Evolutionary conservation across 176 grass and related monocot species (phyloP).

Genomic region (Oryza brachyantha): DNA sequence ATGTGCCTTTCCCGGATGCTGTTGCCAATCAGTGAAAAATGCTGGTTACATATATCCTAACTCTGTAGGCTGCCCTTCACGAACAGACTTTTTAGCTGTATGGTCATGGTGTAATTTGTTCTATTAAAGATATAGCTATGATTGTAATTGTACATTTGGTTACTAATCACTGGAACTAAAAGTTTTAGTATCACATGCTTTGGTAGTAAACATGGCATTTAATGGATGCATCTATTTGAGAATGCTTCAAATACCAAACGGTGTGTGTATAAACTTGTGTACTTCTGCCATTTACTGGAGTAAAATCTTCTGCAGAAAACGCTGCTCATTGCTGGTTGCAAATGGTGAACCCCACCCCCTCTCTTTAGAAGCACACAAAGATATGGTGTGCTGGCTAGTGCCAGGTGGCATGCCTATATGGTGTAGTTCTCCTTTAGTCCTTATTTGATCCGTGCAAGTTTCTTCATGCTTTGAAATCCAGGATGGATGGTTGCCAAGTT

Average conservation of each 20-base stretch:
- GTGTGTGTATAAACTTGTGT: background rate
- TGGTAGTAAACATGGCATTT: slow-evolving; percentile 10
- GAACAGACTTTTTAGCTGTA: background rate
- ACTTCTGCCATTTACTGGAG: background rate
- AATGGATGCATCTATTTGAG: slow-evolving; percentile 19
- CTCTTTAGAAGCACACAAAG: slow-evolving; percentile 33
- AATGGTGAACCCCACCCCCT: background rate
- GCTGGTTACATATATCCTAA: slow-evolving; percentile 9
- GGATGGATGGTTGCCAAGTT: slow-evolving; percentile 39
- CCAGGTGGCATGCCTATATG: slow-evolving; percentile 16
- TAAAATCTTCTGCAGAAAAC: background rate
- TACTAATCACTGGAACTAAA: slow-evolving; percentile 1
- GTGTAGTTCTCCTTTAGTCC: slow-evolving; percentile 17
- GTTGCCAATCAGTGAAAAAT: slow-evolving; percentile 5
- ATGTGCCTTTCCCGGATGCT: background rate
- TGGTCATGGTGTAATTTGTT: background rate
- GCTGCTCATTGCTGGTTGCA: slow-evolving; percentile 27
- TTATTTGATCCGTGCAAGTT: slow-evolving; percentile 62
- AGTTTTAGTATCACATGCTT: slow-evolving; percentile 20
- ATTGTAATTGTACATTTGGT: background rate
- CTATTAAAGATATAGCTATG: background rate
- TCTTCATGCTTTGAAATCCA: slow-evolving; percentile 54
- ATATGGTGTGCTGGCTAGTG: slow-evolving; percentile 21
- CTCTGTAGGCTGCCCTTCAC: background rate
- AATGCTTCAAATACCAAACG: background rate